A percentile compares a stretch with the other conserved stretches of the same genome.
Evolutionary conservation across 164 flowering plant genomes (phyloP).

Genomic region (Buxus sempervirens): DNA sequence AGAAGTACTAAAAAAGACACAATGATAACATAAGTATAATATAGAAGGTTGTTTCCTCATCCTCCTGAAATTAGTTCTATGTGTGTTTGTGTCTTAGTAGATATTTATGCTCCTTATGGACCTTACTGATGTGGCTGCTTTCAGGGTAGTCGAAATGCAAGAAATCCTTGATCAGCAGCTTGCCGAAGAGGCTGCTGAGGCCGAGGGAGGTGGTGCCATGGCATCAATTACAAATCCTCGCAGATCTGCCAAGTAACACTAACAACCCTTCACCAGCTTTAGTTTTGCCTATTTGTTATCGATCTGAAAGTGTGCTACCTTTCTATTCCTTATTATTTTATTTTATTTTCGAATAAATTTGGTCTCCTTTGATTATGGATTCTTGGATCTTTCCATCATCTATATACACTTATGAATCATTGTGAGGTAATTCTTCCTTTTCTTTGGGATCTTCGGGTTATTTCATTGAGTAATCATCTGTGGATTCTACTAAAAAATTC

Average conservation of each 20-base stretch:
- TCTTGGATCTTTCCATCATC: neutral
- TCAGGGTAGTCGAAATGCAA: slow-evolving; percentile 98
- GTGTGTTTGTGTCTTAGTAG: neutral
- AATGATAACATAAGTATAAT: neutral
- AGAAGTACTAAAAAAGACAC: neutral
- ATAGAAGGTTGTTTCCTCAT: neutral
- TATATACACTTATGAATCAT: neutral
- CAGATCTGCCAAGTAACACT: slow-evolving; percentile 78
- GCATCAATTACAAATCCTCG: slow-evolving; percentile 81
- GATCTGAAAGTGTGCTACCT: neutral
- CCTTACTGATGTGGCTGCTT: neutral
- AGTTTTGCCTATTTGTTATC: neutral
- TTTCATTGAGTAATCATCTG: neutral
- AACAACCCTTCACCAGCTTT: slow-evolving; percentile 8
- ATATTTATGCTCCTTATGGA: neutral
- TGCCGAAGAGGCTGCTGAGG: slow-evolving; percentile 99
- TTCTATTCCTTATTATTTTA: neutral
- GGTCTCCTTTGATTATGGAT: neutral
- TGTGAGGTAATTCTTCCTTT: neutral
- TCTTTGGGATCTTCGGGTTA: neutral
- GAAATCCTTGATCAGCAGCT: slow-evolving; percentile 93
- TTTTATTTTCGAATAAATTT: no score
- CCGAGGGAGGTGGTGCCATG: slow-evolving; percentile 90
- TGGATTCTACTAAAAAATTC: slow-evolving; percentile 11
- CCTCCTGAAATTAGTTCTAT: neutral